Conservation (phyloP, 164 flowering plant species). For the Kalanchoe fedtschenkoi region DNA sequence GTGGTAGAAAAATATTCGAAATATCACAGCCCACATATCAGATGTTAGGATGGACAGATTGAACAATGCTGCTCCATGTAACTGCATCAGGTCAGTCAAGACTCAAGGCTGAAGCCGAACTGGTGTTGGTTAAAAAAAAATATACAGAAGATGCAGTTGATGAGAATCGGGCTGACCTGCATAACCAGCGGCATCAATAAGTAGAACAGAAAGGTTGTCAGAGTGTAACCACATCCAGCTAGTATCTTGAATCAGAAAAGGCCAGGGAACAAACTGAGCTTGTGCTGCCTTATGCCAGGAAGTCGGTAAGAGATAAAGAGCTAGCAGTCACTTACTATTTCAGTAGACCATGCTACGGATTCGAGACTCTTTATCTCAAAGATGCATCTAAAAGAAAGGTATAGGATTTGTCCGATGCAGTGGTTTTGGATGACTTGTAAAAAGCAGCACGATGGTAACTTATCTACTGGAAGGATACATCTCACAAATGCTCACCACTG, state of each 20-base stretch:
- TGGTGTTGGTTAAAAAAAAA: background rate
- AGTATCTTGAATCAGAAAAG: constrained; percentile 31
- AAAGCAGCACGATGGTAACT: background rate
- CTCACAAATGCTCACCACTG: constrained; percentile 41
- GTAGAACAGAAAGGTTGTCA: constrained; percentile 44
- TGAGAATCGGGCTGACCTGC: constrained; percentile 29
- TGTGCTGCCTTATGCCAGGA: too few relatives aligned
- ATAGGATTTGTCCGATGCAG: constrained; percentile 14
- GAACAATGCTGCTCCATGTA: constrained; percentile 58
- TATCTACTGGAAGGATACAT: constrained; percentile 57
- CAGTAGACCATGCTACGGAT: constrained; percentile 50
- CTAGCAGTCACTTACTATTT: constrained; percentile 39
- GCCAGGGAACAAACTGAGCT: background rate
- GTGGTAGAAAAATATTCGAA: constrained; percentile 55
- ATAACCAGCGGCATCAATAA: constrained; percentile 42
- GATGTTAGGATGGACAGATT: constrained; percentile 71
- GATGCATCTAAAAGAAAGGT: constrained; percentile 30
- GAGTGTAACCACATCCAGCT: constrained; percentile 35
- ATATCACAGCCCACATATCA: constrained; percentile 75
- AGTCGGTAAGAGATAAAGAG: background rate
- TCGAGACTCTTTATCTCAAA: constrained; percentile 42
- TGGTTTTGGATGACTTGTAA: background rate
- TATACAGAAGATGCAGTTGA: background rate
- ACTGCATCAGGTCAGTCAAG: constrained; percentile 20
- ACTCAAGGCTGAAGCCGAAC: background rate